Conservation (phyloP, 2,329 filamentous ascomycete genomes). For the Fusarium decemcellulare region DNA sequence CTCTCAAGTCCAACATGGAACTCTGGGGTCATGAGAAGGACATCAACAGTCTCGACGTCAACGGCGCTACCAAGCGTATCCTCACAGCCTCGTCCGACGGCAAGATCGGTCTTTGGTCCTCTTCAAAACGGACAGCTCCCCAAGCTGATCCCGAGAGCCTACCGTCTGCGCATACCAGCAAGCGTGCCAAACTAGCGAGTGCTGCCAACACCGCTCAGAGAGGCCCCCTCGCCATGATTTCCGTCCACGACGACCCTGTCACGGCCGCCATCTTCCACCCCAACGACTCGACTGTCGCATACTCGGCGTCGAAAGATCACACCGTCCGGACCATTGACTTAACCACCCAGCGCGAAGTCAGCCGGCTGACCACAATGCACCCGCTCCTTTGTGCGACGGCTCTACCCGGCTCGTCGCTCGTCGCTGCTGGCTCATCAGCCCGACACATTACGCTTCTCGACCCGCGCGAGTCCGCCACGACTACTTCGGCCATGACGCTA, state of each 20-base stretch:
- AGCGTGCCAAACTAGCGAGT: slow-evolving; percentile 79
- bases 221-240: slow-evolving; percentile 82
- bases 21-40: slow-evolving; percentile 85
- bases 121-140: slow-evolving; percentile 81
- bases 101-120: slow-evolving; percentile 89
- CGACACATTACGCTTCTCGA: slow-evolving; percentile 95
- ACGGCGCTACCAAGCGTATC: slow-evolving; percentile 81
- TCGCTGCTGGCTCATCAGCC: slow-evolving; percentile 84
- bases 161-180: slow-evolving; percentile 76
- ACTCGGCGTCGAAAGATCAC: slow-evolving; percentile 93
- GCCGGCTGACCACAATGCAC: slow-evolving; percentile 86
- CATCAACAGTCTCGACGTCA: slow-evolving; percentile 82
- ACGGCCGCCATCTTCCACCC: slow-evolving; percentile 89
- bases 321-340: slow-evolving; percentile 92
- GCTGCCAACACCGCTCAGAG: slow-evolving; percentile 72
- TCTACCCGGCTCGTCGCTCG: slow-evolving; percentile 74
- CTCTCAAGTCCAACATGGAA: slow-evolving; percentile 81
- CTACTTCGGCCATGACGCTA: slow-evolving; percentile 89
- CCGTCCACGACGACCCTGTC: slow-evolving; percentile 80
- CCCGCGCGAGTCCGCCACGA: slow-evolving; percentile 82
- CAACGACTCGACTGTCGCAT: slow-evolving; percentile 87
- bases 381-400: slow-evolving; percentile 85
- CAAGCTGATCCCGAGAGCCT: slow-evolving; percentile 79
- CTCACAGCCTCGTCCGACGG: slow-evolving; percentile 90
- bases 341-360: slow-evolving; percentile 82